Base-by-base conservation (phyloP, 2,329 filamentous ascomycete genomes). In the Cordyceps cicadae region DNA sequence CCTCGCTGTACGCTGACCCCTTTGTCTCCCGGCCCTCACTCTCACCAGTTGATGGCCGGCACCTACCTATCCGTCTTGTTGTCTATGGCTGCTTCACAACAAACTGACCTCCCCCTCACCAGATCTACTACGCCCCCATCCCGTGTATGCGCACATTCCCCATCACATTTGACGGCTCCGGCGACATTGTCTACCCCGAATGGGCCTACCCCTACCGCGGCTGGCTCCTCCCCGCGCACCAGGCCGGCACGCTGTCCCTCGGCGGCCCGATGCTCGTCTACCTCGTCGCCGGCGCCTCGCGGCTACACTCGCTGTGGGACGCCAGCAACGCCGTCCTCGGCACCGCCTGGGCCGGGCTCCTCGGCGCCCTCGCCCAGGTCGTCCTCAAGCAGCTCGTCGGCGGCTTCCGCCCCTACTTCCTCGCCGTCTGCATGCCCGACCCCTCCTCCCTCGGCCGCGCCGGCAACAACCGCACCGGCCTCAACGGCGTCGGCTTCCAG, bases 301-400 rank as follows among this genome's bases (percentile, higher is more conserved):
- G 83, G 34, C 77, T 87, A 60, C 76, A 76, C 52, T 82, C 76
- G 12, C 79, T 80, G 66, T 84, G 80, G 81, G 82, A 85, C 61
- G 68, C 81, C 64, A 86, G 86, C 72, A 87, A 86, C 66, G 85
- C 81, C 21, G 74, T 84, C 54, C 75, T 86, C 60, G 86, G 86
- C 12, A 78, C 86, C 0, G 69, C 83, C 2, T 87, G 87, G 73
- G 77, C 81, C 2, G 74, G 87, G 56, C 79, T 85, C 62, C 73
- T 80, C 3, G 83, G 82, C 0, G 78, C 83, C 0, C 76, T 87
- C n/a, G 85, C 87, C 68, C 85, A 88, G 65, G 84, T 87, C 63
- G 79, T 84, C 65, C 70, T 88, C 65, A 89, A 89, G 69, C 84
- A 82, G 75, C 76, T 87, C 6, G 82, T 88, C 52, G 86, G 86